These are phyloP conservation scores for Tuber umbilicatum DNA, from an alignment of 495 filamentous ascomycete species.

Conservation along the genomic window DNA sequence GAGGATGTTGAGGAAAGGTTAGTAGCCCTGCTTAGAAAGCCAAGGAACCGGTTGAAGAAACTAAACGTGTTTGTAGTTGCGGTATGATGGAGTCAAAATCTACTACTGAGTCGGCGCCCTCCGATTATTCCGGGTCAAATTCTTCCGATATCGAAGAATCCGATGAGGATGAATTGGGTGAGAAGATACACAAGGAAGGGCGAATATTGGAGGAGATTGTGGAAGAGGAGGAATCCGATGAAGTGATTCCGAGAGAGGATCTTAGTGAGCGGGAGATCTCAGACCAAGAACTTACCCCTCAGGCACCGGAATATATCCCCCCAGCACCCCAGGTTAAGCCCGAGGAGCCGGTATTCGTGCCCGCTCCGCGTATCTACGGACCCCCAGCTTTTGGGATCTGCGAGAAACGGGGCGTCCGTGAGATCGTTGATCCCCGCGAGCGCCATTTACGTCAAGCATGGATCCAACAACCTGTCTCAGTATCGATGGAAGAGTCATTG, in stretches of 20 bases:
- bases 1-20: constrained; percentile 21
- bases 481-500: constrained; percentile 28
- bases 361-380: constrained; percentile 21
- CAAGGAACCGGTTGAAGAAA: constrained; percentile 8
- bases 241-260: constrained; percentile 2
- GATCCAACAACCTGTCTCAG: constrained; percentile 27
- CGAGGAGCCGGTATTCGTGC: neutral
- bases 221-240: constrained; percentile 13
- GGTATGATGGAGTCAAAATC: constrained; percentile 24
- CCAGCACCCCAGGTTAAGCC: neutral
- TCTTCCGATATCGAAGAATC: constrained; percentile 32
- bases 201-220: constrained; percentile 2
- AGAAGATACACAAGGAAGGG: constrained; percentile 21
- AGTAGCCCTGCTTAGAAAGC: constrained; percentile 14
- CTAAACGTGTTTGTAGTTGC: constrained; percentile 24
- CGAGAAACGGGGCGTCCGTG: constrained; percentile 33
- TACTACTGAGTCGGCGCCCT: constrained; percentile 25
- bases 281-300: constrained; percentile 6
- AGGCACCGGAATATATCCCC: neutral
- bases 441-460: constrained; percentile 22
- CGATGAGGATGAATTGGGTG: constrained; percentile 14
- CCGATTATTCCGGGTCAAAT: constrained; percentile 8
- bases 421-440: constrained; percentile 26
- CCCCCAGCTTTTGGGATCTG: constrained; percentile 34
- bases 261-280: neutral